Percentiles rank a stretch among this genome's conserved stretches.
phyloP scores from a whole-genome alignment of 768 basidiomycete species.

The Pholiota molesta region DNA sequence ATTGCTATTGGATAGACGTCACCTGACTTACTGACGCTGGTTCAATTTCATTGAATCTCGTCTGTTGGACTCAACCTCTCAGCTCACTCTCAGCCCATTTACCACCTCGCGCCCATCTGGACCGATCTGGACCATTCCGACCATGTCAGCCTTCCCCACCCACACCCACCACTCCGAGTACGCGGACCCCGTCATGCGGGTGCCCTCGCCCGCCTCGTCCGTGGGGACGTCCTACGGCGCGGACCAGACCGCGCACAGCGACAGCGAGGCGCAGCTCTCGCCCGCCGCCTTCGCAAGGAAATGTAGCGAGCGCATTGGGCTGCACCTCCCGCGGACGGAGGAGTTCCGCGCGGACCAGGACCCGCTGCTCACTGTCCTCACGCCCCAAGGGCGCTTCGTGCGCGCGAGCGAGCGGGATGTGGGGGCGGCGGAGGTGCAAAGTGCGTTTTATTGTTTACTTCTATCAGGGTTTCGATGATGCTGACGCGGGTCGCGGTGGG shows the following conservation, averaged over 20 bases:
- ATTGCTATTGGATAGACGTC: background rate
- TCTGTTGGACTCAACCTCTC: no score
- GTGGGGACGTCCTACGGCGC: constrained; percentile 48
- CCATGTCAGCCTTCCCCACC: constrained; percentile 15
- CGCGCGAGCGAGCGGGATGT: constrained; percentile 20
- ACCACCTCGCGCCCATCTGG: background rate
- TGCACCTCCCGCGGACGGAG: constrained; percentile 38
- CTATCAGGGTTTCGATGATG: no score
- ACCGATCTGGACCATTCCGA: background rate
- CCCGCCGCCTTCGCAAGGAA: constrained; percentile 45
- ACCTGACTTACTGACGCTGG: background rate
- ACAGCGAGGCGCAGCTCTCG: constrained; percentile 42
- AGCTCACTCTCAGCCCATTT: no score
- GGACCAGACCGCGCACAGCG: constrained; percentile 49
- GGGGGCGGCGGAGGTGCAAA: constrained; percentile 34
- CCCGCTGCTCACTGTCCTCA: constrained; percentile 37
- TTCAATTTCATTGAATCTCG: background rate
- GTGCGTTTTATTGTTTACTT: constrained; percentile 32
- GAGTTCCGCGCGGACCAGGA: constrained; percentile 44
- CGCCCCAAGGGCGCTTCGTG: constrained; percentile 18
- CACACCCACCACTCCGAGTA: constrained; percentile 44
- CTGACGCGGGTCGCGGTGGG: background rate
- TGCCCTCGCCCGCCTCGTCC: constrained; percentile 55
- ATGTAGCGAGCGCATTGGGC: constrained; percentile 40
- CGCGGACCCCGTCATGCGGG: constrained; percentile 48